A percentile compares a stretch with the other conserved stretches of the same genome.
phyloP scores from a whole-genome alignment of 1,284 basidiomycete genomes.

The Ustilago trichophora region DNA sequence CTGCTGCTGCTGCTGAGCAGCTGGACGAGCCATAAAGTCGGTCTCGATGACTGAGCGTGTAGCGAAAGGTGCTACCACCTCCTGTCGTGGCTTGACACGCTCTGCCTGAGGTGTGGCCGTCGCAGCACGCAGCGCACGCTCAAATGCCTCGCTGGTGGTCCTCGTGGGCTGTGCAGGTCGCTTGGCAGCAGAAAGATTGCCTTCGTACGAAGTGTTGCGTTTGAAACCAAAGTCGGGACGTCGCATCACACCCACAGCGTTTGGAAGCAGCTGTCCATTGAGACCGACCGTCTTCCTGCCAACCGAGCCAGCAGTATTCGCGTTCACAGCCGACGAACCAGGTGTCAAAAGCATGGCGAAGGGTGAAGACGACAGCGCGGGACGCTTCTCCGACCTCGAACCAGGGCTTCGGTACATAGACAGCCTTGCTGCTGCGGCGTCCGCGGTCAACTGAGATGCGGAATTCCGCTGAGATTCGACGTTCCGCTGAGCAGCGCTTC shows the following conservation, averaged over 20 bases:
- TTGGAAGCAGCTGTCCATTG: constrained; percentile 8
- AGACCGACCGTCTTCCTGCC: constrained; percentile 18
- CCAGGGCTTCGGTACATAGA: constrained; percentile 17
- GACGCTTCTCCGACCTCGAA: constrained; percentile 19
- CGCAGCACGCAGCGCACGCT: constrained; percentile 35
- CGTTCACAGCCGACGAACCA: background rate
- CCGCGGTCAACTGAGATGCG: background rate
- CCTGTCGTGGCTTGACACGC: constrained; percentile 26
- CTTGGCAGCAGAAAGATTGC: constrained; percentile 8
- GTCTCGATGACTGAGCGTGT: constrained; percentile 46
- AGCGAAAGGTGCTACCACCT: constrained; percentile 26
- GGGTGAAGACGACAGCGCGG: constrained; percentile 11
- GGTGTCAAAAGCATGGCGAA: constrained; percentile 21
- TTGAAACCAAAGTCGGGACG: constrained; percentile 35
- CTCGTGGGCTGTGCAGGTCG: constrained; percentile 17
- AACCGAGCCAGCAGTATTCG: background rate
- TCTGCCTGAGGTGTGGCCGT: constrained; percentile 27
- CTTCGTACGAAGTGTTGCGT: constrained; percentile 36
- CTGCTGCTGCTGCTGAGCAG: constrained; percentile 2
- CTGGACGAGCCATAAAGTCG: constrained; percentile 24
- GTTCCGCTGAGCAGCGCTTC: constrained; percentile 9
- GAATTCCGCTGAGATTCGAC: constrained; percentile 9
- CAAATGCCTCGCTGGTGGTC: constrained; percentile 40
- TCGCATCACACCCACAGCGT: constrained; percentile 15
- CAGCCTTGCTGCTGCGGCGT: constrained; percentile 8